Base-by-base conservation (phyloP, 1,139 yeast species). In the Candida anutae region DNA sequence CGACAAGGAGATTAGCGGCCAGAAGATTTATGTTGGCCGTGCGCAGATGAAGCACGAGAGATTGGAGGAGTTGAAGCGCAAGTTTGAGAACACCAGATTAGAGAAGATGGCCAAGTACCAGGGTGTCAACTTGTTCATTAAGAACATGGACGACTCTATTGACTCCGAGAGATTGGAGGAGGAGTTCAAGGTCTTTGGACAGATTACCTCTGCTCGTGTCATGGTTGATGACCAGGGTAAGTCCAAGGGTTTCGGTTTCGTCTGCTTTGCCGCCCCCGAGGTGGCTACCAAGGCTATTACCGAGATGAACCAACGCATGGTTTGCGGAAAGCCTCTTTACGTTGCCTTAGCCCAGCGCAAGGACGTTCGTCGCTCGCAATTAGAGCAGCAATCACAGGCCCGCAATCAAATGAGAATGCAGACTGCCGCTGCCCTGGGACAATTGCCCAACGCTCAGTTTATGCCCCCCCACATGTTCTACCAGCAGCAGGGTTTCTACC, bases 21-120 rank as follows among this genome's bases (percentile, higher is more conserved):
- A 83, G 69, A 76, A 72, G 62, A 69, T 90, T 45, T 90, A 79
- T 61, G 98, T 90, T 50, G 96, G 96, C 50, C 87, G 98, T 67
- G 99, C 99, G 46, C 98, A 90, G 72, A 90, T 87, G 87, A 90
- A 87, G 77, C 74, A 84, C 63, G 99, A 90, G 74, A 88, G 99
- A 71, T 67, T 81, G 57, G 95, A 87, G 69, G 95, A 88, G 66
- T 82, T 90, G 62, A 87, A 84, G 74, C 82, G 79, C 67, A 94
- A 85, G 68, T 82, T 85, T 69, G 97, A 93, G 67, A 77, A 85
- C 46, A 80, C 84, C 47, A 81, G 95, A 62, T 74, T 82, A 58
- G 97, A 90, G 70, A 85, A 85, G 65, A 69, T 85, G 58, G 78
- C 82, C 55, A 88, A 88, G 69, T 88, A 83, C 73, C 96, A 88